Base-by-base conservation (phyloP, 78 protist genomes). In the Capsaspora owczarzaki region DNA sequence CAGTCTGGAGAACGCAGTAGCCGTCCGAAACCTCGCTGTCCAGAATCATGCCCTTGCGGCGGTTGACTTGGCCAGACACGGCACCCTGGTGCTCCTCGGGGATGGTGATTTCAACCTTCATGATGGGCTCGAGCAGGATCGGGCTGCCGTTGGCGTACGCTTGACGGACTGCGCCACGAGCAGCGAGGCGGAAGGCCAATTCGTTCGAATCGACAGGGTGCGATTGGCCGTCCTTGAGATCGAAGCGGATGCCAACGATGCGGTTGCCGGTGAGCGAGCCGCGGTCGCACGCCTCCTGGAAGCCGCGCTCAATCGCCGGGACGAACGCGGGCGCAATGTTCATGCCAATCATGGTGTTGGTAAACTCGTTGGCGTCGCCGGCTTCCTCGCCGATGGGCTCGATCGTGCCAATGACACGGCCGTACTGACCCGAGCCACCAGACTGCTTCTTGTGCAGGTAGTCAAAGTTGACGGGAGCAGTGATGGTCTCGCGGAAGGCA, bases 381-480 rank as follows among this genome's bases (percentile, higher is more conserved):
- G 10, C n/a, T 10, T 20, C 56, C 56, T 20, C 56, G 56, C 56
- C 56, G 23, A 82, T 60, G 46, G 93, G 96, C 80, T 86, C 95
- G 56, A 94, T 49, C 70, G 72, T 77, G 61, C 97, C 98, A 5
- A 53, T 70, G 78, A 96, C 86, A 23, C 87, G 86, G 37, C 90
- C 99, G 66, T 78, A 96, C 86, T 96, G 99, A 35, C 99, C 99
- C 33, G 89, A 42, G 41, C 98, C 98, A 31, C 98, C 98, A 40
- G 90, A 46, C 82, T 96, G 98, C 87, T 93, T 93, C 89, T 91
- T 96, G 92, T 95, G 98, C 22, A 83, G 66, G 89, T 93, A 93
- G 43, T 85, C 37, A 72, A 91, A 93, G 35, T 1, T 20, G 41
- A 37, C 31, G 14, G 81, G 68, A 8, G 63, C 61, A 51, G 85